phyloP scores from a whole-genome alignment of 2,329 filamentous ascomycete genomes.

The Piedraia hortae region DNA sequence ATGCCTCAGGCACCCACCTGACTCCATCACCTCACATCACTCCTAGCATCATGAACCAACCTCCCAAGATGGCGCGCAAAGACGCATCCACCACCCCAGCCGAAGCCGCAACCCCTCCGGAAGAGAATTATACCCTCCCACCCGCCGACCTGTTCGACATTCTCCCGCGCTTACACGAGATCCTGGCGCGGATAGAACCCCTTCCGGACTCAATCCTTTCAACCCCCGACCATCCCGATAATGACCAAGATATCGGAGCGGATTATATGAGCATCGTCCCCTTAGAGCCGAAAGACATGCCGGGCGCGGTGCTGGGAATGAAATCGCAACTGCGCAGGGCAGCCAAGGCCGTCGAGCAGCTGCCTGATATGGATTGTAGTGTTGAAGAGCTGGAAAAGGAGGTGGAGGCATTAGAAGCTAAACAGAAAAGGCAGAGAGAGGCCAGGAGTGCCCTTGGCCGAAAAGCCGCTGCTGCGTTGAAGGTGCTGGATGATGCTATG shows the following conservation, averaged over 20 bases:
- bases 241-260: slow-evolving; percentile 7
- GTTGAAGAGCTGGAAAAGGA: slow-evolving; percentile 44
- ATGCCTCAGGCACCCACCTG: no score
- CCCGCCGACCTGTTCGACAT: slow-evolving; percentile 65
- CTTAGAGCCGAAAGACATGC: slow-evolving; percentile 47
- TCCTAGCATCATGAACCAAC: no score
- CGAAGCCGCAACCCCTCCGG: slow-evolving; percentile 3
- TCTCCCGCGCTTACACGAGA: slow-evolving; percentile 50
- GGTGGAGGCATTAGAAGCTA: slow-evolving; percentile 35
- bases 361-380: slow-evolving; percentile 43
- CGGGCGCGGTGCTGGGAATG: slow-evolving; percentile 47
- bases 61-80: not conserved
- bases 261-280: slow-evolving; percentile 10
- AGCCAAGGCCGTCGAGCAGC: slow-evolving; percentile 30
- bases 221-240: no score
- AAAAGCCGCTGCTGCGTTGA: not conserved
- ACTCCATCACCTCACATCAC: no score
- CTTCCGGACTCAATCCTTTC: slow-evolving; percentile 1
- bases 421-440: slow-evolving; percentile 33
- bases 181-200: slow-evolving; percentile 39
- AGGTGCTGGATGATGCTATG: no score
- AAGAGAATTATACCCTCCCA: slow-evolving; percentile 22
- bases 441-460: not conserved
- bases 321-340: slow-evolving; percentile 57
- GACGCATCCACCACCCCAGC: slow-evolving; percentile 1